phyloP scores from a whole-genome alignment of 352 stramenopile genomes.

The Globisporangium megalacanthum region DNA sequence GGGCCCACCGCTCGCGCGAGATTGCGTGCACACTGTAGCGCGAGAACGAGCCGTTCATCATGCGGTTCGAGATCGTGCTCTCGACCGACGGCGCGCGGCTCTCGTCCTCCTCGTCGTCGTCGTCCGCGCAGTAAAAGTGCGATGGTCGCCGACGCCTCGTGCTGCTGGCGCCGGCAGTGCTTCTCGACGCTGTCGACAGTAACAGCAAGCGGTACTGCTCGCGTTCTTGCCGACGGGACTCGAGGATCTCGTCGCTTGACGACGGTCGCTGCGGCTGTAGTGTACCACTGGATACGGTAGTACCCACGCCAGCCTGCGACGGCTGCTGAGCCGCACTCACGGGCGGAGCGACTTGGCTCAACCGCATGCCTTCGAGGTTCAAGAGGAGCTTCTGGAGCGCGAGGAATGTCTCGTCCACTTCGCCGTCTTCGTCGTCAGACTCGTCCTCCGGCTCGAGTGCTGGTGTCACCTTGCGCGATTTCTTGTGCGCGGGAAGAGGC shows the following conservation, averaged over 20 bases:
- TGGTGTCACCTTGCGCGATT: constrained; percentile 49
- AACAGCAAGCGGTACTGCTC: constrained; percentile 66
- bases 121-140: constrained; percentile 49
- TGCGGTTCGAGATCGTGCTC: constrained; percentile 73
- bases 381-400: constrained; percentile 71
- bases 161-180: neutral
- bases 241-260: constrained; percentile 73
- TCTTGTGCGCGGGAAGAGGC: constrained; percentile 8
- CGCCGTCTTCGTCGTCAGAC: constrained; percentile 51
- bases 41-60: constrained; percentile 80
- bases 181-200: constrained; percentile 25
- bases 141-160: constrained; percentile 34
- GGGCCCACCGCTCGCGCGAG: constrained; percentile 60
- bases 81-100: constrained; percentile 48
- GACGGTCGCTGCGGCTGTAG: constrained; percentile 14
- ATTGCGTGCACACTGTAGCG: constrained; percentile 71
- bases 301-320: neutral
- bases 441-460: constrained; percentile 20
- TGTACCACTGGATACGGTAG: neutral
- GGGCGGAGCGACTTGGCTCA: constrained; percentile 16
- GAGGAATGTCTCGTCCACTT: constrained; percentile 77
- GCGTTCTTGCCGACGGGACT: constrained; percentile 52
- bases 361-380: constrained; percentile 43
- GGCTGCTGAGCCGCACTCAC: constrained; percentile 6
- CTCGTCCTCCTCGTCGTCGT: constrained; percentile 72